These are phyloP conservation scores for Senecio squalidus DNA, from an alignment of 140 eudicot genomes.

Conservation along the genomic window DNA sequence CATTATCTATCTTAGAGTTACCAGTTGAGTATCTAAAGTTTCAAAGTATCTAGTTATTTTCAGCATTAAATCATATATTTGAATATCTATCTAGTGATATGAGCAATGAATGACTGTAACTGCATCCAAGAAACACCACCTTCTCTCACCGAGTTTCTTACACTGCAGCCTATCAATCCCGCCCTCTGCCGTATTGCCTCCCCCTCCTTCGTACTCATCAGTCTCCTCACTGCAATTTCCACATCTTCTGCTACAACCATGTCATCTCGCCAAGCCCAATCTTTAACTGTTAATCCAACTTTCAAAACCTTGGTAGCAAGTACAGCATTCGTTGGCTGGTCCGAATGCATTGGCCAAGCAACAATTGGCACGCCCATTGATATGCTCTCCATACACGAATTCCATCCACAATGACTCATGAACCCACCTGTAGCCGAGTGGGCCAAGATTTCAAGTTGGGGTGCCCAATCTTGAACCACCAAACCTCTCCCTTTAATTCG, in stretches of 20 bases:
- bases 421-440: slow-evolving; percentile 64
- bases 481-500: slow-evolving; percentile 41
- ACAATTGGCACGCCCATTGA: slow-evolving; percentile 72
- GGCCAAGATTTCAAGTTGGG: slow-evolving; percentile 59
- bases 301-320: slow-evolving; percentile 39
- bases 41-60: too few species aligned
- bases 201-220: slow-evolving; percentile 61
- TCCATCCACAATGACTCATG: slow-evolving; percentile 95
- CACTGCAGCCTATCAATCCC: slow-evolving; percentile 26
- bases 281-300: slow-evolving; percentile 39
- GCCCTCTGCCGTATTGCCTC: slow-evolving; percentile 51
- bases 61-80: too few species aligned
- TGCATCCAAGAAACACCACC: slow-evolving; percentile 49
- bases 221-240: slow-evolving; percentile 32
- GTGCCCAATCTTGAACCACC: slow-evolving; percentile 76
- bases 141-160: slow-evolving; percentile 32
- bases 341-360: slow-evolving; percentile 95
- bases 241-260: slow-evolving; percentile 31
- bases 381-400: slow-evolving; percentile 71
- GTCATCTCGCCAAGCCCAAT: slow-evolving; percentile 32
- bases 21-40: too few species aligned
- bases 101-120: slow-evolving; percentile 54
- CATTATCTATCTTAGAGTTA: too few species aligned
- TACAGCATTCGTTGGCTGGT: slow-evolving; percentile 53
- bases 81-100: slow-evolving; percentile 48